These are phyloP conservation scores for Leccinum pellstonianum DNA, from an alignment of 768 basidiomycete genomes.

Conservation along the genomic window DNA sequence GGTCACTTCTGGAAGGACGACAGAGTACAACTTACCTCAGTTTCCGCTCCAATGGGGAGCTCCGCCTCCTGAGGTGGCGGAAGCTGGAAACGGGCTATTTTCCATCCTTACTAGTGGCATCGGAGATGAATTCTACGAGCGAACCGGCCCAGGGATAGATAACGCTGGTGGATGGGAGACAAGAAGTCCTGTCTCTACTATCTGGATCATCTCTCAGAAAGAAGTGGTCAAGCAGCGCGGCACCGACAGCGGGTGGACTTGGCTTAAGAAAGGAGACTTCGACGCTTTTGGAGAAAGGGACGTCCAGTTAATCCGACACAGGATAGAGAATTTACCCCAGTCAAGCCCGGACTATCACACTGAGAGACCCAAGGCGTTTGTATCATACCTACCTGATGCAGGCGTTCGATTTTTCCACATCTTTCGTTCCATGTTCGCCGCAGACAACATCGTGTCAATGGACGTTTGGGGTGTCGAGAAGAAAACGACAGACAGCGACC, in stretches of 20 bases:
- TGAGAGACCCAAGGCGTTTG: constrained; percentile 19
- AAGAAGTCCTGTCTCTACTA: constrained; percentile 36
- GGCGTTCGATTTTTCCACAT: constrained; percentile 47
- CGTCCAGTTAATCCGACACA: constrained; percentile 35
- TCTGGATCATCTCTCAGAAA: constrained; percentile 36
- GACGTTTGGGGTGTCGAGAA: constrained; percentile 24
- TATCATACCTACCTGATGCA: constrained; percentile 42
- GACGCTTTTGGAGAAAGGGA: constrained; percentile 41
- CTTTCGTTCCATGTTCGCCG: constrained; percentile 29
- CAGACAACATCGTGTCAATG: constrained; percentile 11
- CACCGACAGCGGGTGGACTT: constrained; percentile 10
- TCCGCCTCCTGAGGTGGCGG: constrained; percentile 37
- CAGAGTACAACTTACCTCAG: constrained; percentile 29
- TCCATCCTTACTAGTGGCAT: constrained; percentile 56
- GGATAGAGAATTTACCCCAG: constrained; percentile 20
- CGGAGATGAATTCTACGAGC: constrained; percentile 44
- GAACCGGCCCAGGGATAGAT: constrained; percentile 36
- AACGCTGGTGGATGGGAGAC: constrained; percentile 45
- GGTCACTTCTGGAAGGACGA: constrained; percentile 40
- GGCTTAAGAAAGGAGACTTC: constrained; percentile 40
- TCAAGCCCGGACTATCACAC: constrained; percentile 7
- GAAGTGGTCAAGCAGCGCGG: background rate
- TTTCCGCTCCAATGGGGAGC: constrained; percentile 45
- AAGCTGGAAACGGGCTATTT: constrained; percentile 41
- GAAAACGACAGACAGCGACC: constrained; percentile 1